Conservation (phyloP, 768 basidiomycete genomes). For the Trametes coccinea region DNA sequence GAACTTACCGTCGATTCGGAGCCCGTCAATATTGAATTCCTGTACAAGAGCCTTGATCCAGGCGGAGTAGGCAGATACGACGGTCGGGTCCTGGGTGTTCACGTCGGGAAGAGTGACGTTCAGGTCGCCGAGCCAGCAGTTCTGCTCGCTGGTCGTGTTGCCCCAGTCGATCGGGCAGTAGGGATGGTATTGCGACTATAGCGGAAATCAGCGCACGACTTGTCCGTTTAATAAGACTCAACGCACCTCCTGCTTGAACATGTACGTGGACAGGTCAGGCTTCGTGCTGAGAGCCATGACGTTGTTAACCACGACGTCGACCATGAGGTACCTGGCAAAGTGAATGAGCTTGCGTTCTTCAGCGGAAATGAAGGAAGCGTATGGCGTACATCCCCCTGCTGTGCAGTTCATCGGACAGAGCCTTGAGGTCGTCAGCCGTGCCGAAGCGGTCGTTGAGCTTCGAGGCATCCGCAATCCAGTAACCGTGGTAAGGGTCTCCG, state of each 20-base stretch:
- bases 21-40: conserved; percentile 79
- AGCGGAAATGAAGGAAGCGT: neutral
- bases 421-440: conserved; percentile 68
- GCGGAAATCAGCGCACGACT: neutral
- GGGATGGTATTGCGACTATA: conserved; percentile 67
- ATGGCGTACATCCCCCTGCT: conserved; percentile 65
- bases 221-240: conserved; percentile 11
- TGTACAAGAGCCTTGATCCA: conserved; percentile 73
- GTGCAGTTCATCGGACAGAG: conserved; percentile 66
- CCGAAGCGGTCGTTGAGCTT: conserved; percentile 73
- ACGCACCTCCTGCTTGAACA: conserved; percentile 64
- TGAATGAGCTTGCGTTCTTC: conserved; percentile 1
- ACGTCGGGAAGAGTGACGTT: conserved; percentile 76
- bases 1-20: conserved; percentile 71
- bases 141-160: conserved; percentile 68
- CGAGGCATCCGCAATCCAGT: conserved; percentile 75
- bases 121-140: conserved; percentile 83
- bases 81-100: conserved; percentile 68
- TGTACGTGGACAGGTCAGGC: conserved; percentile 61
- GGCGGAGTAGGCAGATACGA: conserved; percentile 58
- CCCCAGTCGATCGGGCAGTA: conserved; percentile 75
- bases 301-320: conserved; percentile 84
- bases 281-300: conserved; percentile 69
- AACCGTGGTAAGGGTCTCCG: conserved; percentile 85
- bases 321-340: conserved; percentile 67